Conservation (phyloP, 441 rosid genomes). For the Euphorbia schlechtendalii region DNA sequence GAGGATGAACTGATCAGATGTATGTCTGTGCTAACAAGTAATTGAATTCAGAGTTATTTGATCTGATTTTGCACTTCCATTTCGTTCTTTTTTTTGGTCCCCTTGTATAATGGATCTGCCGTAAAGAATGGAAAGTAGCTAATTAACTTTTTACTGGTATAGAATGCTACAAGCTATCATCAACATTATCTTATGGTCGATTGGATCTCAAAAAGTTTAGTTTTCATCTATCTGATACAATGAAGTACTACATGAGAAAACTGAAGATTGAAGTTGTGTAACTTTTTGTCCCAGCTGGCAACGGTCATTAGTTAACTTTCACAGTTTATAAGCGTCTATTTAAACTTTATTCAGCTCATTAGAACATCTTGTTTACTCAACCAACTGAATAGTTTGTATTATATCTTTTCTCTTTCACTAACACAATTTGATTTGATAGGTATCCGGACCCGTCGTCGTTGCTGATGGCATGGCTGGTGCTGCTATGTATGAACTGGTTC, state of each 20-base stretch:
- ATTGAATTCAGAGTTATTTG: not conserved
- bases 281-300: not conserved
- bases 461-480: slow-evolving; percentile 99
- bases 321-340: not conserved
- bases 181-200: not conserved
- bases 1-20: not conserved
- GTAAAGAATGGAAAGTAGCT: not conserved
- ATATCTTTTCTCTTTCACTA: not conserved
- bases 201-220: not conserved
- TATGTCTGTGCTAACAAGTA: not conserved
- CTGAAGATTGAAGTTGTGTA: not conserved
- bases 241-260: not conserved
- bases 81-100: not conserved
- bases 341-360: not conserved
- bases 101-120: not conserved
- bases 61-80: not conserved
- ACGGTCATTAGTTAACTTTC: not conserved
- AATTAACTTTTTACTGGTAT: not conserved
- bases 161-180: no score
- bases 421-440: slow-evolving; percentile 37
- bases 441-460: slow-evolving; percentile 94
- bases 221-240: not conserved
- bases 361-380: not conserved
- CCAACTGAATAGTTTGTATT: not conserved
- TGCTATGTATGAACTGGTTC: slow-evolving; percentile 99